phyloP scores from a whole-genome alignment of 345 rosid genomes.

The Turnera subulata region DNA sequence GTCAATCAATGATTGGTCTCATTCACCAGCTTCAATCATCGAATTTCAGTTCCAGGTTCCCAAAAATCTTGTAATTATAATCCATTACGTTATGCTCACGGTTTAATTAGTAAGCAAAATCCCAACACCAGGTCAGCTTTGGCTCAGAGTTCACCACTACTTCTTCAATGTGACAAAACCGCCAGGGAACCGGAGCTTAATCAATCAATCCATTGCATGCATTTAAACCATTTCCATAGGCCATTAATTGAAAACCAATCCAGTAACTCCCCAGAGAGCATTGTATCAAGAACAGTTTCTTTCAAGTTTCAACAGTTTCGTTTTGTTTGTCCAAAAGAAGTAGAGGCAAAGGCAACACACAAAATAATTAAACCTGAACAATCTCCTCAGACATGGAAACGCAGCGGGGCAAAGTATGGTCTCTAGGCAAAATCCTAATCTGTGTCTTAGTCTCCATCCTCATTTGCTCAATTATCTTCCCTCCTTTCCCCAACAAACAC shows the following conservation, averaged over 20 bases:
- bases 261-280: constrained; percentile 6
- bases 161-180: no score
- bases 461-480: constrained; percentile 99
- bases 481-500: constrained; percentile 94
- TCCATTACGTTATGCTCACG: no score
- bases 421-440: constrained; percentile 95
- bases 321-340: not conserved
- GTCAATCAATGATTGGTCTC: no score
- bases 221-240: constrained; percentile 2
- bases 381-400: constrained; percentile 81
- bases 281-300: no score
- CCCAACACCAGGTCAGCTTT: no score
- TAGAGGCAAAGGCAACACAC: not conserved
- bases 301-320: constrained; percentile 1
- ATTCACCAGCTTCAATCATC: no score
- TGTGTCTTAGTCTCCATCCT: constrained; percentile 98
- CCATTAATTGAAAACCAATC: constrained; percentile 8
- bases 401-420: constrained; percentile 80
- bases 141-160: no score
- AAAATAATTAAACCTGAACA: constrained; percentile 77
- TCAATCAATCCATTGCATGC: constrained; percentile 5
- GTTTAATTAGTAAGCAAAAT: no score
- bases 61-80: no score
- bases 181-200: no score
- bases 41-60: no score